Base-by-base conservation (phyloP, 352 stramenopile species). In the Pythium coloratum region DNA sequence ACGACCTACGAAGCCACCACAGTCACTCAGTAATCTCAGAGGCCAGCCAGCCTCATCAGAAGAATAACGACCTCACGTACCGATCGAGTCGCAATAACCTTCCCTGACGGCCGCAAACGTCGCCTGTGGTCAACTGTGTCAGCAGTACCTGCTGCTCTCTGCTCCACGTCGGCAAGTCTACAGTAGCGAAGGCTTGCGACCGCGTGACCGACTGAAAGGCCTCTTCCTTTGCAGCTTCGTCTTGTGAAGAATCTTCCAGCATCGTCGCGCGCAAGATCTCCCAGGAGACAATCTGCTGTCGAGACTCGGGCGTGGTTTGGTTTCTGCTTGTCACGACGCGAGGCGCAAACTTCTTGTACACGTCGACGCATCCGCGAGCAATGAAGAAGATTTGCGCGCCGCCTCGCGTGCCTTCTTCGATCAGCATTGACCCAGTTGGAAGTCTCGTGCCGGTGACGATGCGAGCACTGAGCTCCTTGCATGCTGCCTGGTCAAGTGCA, bases 401-500 rank as follows among this genome's bases (percentile, higher is more conserved):
- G 3, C 64, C 59, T 18, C 38, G n/a, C 1, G 64, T 62, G 12
- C 55, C 44, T 46, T 73, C 66, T 20, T 58, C 33, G n/a, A 73
- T 51, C 9, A 76, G 58, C 32, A 64, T 54, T 33, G 59, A 62
- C 40, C 56, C 59, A 12, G 34, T 12, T 6, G 67, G 55, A 9
- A 86, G 33, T 34, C 57, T 54, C 67, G 46, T 55, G 44, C 62
- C 33, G 20, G 78, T 50, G 16, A 76, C n/a, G 9, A 90, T 30
- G 0, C 75, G 67, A 53, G 59, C 44, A 42, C 72, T 76, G 16
- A 90, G 59, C 18, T 75, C 38, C 34, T 72, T 62, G n/a, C 76
- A 75, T 0, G 81, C 75, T 16, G 80, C 67, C 4, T 70, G 78
- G 7, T 71, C 63, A 20, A 90, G 44, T 1, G 64, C 50, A 6